Evolutionary conservation across 805 yeast genomes (phyloP).

Genomic region (Candida sakaeoensis): DNA sequence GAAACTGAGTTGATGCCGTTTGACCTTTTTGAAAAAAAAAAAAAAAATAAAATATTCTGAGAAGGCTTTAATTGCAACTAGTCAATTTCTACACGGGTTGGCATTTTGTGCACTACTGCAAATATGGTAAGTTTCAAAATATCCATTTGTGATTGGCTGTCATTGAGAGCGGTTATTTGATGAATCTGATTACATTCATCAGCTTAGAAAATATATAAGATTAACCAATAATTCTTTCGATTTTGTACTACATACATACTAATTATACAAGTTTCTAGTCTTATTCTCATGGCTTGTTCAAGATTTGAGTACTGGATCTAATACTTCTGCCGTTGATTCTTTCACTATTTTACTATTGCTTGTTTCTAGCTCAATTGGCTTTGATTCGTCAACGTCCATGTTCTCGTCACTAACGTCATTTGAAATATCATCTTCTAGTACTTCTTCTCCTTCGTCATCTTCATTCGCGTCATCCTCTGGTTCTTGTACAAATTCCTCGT

Average conservation of each 20-base stretch:
- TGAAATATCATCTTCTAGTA: slow-evolving; percentile 9
- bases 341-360: neutral
- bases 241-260: neutral
- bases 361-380: neutral
- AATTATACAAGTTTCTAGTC: neutral
- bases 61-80: slow-evolving; percentile 5
- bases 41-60: too few relatives aligned
- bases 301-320: slow-evolving; percentile 20
- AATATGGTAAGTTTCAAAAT: neutral
- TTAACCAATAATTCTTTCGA: neutral
- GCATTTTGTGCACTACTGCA: neutral
- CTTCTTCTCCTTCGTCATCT: slow-evolving; percentile 12
- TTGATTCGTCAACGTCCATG: neutral
- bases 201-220: too few relatives aligned
- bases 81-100: neutral
- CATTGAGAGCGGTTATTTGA: slow-evolving; percentile 4
- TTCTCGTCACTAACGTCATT: neutral
- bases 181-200: slow-evolving; percentile 3
- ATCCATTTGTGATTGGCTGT: neutral
- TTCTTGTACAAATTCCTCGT: slow-evolving; percentile 9
- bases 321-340: slow-evolving; percentile 13
- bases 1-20: too few relatives aligned
- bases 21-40: neutral
- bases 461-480: slow-evolving; percentile 10
- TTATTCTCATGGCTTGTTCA: neutral